Percentiles rank a stretch among this genome's conserved stretches.
These are phyloP conservation scores for Odontarrhena argentea DNA, from an alignment of 345 rosid genomes.

Conservation along the genomic window DNA sequence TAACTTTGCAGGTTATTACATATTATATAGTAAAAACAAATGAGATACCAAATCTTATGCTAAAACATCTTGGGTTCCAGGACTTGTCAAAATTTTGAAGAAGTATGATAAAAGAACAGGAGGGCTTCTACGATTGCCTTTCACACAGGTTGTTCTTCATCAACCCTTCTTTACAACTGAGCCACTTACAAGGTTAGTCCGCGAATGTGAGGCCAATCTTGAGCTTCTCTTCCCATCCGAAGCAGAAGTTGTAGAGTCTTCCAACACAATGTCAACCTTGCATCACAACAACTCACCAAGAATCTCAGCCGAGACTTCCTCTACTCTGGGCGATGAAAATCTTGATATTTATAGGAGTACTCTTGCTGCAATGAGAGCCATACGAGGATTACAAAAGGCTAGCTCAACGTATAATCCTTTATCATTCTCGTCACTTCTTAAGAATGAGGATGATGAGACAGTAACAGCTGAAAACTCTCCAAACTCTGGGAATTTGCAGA, in stretches of 20 bases:
- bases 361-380: constrained; percentile 93
- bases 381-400: constrained; percentile 77
- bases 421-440: constrained; percentile 63
- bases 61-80: constrained; percentile 42
- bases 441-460: constrained; percentile 62
- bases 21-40: background rate
- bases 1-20: constrained; percentile 77
- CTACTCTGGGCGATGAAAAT: constrained; percentile 60
- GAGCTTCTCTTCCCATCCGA: constrained; percentile 87
- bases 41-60: background rate
- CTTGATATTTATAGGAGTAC: constrained; percentile 80
- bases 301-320: constrained; percentile 46
- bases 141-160: constrained; percentile 72
- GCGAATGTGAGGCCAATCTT: constrained; percentile 82
- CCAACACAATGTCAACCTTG: constrained; percentile 23
- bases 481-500: constrained; percentile 46
- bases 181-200: constrained; percentile 82
- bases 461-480: constrained; percentile 74
- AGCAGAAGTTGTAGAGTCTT: constrained; percentile 79
- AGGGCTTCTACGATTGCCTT: constrained; percentile 71
- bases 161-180: constrained; percentile 89
- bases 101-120: constrained; percentile 93
- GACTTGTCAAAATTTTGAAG: constrained; percentile 84
- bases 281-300: constrained; percentile 36
- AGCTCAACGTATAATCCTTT: constrained; percentile 88